Conservation (phyloP, 371 early-diverging fungal genomes). For the Mortierella sp. region DNA sequence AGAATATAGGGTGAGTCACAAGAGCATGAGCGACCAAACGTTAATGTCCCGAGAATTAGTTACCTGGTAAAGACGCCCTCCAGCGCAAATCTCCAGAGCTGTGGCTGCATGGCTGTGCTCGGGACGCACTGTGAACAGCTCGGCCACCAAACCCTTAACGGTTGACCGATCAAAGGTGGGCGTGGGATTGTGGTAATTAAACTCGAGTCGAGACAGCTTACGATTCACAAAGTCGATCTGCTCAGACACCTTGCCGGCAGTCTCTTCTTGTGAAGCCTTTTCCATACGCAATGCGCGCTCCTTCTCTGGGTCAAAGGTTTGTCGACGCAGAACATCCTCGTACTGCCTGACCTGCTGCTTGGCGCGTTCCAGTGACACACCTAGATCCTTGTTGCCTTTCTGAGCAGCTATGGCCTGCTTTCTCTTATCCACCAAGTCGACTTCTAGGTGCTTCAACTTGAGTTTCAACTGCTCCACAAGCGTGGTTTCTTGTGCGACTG, state of each 20-base stretch:
- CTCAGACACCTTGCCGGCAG: slow-evolving; percentile 39
- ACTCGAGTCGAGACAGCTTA: slow-evolving; percentile 73
- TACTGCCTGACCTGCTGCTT: slow-evolving; percentile 42
- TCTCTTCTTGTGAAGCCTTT: slow-evolving; percentile 30
- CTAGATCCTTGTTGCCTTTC: slow-evolving; percentile 35
- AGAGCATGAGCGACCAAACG: background rate
- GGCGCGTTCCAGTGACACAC: slow-evolving; percentile 19
- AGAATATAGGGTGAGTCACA: background rate
- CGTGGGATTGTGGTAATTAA: slow-evolving; percentile 80
- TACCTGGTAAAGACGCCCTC: slow-evolving; percentile 93
- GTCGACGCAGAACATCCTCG: slow-evolving; percentile 43
- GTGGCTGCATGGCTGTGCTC: slow-evolving; percentile 73
- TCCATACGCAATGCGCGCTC: slow-evolving; percentile 38
- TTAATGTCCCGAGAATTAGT: background rate
- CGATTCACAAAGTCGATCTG: slow-evolving; percentile 65
- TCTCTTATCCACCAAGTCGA: slow-evolving; percentile 35
- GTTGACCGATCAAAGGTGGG: slow-evolving; percentile 89
- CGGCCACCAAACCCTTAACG: slow-evolving; percentile 95
- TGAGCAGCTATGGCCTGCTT: slow-evolving; percentile 35
- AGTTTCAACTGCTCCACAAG: slow-evolving; percentile 56
- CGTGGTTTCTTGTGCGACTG: slow-evolving; percentile 48
- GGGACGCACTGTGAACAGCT: slow-evolving; percentile 83
- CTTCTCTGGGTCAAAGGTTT: slow-evolving; percentile 30
- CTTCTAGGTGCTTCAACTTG: slow-evolving; percentile 48
- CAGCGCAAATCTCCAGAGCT: slow-evolving; percentile 96